Evolutionary conservation across 2,329 filamentous ascomycete genomes (phyloP).

Genomic region (Clonostachys rosea): DNA sequence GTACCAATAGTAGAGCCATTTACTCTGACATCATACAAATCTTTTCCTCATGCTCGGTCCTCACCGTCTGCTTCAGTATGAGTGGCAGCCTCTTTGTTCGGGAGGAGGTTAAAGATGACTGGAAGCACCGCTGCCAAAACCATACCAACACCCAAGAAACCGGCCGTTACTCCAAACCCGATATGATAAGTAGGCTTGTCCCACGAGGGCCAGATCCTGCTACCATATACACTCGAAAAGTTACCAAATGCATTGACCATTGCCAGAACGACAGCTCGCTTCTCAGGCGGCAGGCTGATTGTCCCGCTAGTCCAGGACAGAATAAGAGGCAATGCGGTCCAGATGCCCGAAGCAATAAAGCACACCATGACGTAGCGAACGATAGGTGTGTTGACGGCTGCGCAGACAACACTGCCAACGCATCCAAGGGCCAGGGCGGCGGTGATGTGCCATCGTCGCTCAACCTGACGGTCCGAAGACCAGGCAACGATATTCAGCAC

Average conservation of each 20-base stretch:
- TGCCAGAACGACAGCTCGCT: constrained; percentile 22
- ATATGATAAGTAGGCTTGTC: constrained; percentile 16
- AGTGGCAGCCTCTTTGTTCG: neutral
- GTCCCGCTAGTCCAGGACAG: constrained; percentile 18
- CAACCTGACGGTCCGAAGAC: constrained; percentile 13
- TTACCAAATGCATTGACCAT: constrained; percentile 22
- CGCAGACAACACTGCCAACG: constrained; percentile 14
- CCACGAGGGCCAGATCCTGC: constrained; percentile 17
- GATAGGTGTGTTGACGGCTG: constrained; percentile 12
- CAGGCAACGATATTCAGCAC: constrained; percentile 11
- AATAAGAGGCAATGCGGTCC: constrained; percentile 15
- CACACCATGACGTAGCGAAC: constrained; percentile 8
- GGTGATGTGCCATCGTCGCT: constrained; percentile 16
- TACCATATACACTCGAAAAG: constrained; percentile 21
- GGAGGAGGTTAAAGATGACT: constrained; percentile 5
- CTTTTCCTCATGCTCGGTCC: too few species aligned
- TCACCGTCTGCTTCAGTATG: too few species aligned
- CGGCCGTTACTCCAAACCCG: constrained; percentile 19
- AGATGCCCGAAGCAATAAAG: constrained; percentile 14
- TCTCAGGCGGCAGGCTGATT: constrained; percentile 17
- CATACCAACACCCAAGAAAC: constrained; percentile 14
- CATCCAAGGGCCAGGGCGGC: constrained; percentile 9
- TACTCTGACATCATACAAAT: too few species aligned
- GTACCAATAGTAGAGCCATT: too few species aligned
- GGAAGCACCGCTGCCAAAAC: constrained; percentile 13